Evolutionary conservation across 108 stramenopile species (phyloP), one percentile per base, ranked within the genome.

Genomic region (Mediolabrus comicus): DNA sequence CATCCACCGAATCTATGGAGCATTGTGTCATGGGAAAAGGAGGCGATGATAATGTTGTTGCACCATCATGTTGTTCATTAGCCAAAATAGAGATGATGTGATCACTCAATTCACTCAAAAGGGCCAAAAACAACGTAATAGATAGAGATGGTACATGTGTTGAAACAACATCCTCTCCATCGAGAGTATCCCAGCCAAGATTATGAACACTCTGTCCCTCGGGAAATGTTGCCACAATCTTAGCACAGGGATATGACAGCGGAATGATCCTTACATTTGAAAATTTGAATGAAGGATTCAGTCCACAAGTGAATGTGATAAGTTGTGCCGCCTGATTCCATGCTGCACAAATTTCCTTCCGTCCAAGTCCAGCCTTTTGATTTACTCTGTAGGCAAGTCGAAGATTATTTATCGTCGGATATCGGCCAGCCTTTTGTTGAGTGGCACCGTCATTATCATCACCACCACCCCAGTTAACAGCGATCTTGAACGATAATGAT

Each of bases 321-420:
- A 76, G 62, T 57, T 76, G 75, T 25, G 75, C 67, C 7, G 67
- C 55, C 63, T 76, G 62, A 17, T 62, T 54, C 54, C 67, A 76
- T 46, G 75, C 75, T 29, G 67, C 53, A 32, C 69, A 69, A 43
- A 76, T 69, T 55, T 76, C 75, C 2, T 76, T 67, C 14, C 30
- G 56, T n/a, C 35, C 13, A 29, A 76, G 34, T 8, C 62, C 53
- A 19, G 75, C 55, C 28, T 69, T 76, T 33, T 56, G 32, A 32
- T 76, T 76, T 46, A 54, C 69, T 33, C 68, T 55, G 36, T 76
- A 76, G 8, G 75, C 75, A 4, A 76, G 67, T 46, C 75, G 67
- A 55, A 76, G 62, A 51, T 76, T 76, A 28, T 76, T 76, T 22
- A 76, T 76, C 17, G 59, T 60, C 14, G 75, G 75, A 27, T 76